phyloP scores from a whole-genome alignment of 1,139 yeast genomes.

The Sugiyamaella neomexicana region DNA sequence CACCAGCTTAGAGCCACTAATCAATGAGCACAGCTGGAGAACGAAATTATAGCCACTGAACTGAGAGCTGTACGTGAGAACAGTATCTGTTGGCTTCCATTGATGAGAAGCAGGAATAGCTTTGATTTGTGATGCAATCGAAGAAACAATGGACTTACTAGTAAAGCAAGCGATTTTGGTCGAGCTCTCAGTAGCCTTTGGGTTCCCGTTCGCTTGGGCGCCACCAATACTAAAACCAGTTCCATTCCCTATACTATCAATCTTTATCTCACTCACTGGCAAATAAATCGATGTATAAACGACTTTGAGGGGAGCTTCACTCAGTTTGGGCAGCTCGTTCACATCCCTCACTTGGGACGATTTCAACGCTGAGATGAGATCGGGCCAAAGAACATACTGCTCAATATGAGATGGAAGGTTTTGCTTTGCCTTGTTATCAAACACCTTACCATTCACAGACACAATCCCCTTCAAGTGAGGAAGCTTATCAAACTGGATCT shows the following conservation, averaged over 20 bases:
- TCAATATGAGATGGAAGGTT: neutral
- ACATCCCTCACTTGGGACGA: neutral
- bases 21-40: conserved; percentile 38
- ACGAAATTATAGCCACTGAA: conserved; percentile 34
- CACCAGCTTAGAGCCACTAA: conserved; percentile 32
- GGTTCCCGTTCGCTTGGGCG: no score
- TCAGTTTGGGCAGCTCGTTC: neutral
- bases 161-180: conserved; percentile 24
- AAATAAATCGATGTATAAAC: conserved; percentile 11
- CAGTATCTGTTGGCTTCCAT: conserved; percentile 36
- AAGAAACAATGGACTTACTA: conserved; percentile 36
- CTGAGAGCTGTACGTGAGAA: conserved; percentile 37
- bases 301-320: conserved; percentile 18
- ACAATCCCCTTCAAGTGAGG: neutral
- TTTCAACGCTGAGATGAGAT: conserved; percentile 9
- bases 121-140: conserved; percentile 41
- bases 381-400: conserved; percentile 16
- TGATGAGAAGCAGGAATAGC: conserved; percentile 37
- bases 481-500: neutral
- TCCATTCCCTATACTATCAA: neutral
- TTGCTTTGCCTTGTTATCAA: neutral
- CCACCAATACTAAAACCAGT: no score
- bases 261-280: conserved; percentile 16
- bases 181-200: neutral
- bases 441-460: conserved; percentile 15